These are phyloP conservation scores for Dendrocalamus latiflorus DNA, from an alignment of 202 grass and related monocot species.

Conservation along the genomic window DNA sequence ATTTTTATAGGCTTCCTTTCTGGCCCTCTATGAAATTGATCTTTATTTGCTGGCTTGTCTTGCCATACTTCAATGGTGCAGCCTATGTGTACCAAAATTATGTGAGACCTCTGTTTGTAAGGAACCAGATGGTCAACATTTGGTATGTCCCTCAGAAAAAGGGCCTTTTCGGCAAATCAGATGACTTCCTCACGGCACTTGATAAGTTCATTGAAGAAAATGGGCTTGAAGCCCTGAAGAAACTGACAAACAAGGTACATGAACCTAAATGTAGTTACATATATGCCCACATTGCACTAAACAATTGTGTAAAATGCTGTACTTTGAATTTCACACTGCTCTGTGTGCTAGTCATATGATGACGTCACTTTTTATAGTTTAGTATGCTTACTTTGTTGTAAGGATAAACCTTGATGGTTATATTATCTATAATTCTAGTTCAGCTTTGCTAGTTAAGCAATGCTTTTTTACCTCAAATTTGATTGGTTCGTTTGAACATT, in stretches of 20 bases:
- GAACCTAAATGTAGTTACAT: not conserved
- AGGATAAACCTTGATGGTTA: not conserved
- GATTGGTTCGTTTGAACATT: not conserved
- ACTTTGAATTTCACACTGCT: not conserved
- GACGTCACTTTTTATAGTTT: not conserved
- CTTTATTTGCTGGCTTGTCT: constrained; percentile 72
- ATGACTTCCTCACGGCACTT: constrained; percentile 46
- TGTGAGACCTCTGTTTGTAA: constrained; percentile 49
- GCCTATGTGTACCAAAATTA: constrained; percentile 66
- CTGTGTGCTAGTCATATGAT: not conserved
- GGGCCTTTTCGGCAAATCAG: constrained; percentile 42
- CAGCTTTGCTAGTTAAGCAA: not conserved
- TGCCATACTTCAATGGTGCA: constrained; percentile 76
- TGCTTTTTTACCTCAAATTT: not conserved
- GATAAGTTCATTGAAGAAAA: constrained; percentile 73
- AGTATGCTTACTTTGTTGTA: not conserved
- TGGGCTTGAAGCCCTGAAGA: constrained; percentile 59
- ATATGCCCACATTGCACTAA: no score
- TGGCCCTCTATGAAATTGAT: constrained; percentile 62
- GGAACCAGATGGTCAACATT: constrained; percentile 49
- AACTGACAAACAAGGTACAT: constrained; percentile 56
- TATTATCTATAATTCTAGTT: not conserved
- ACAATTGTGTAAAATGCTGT: not conserved
- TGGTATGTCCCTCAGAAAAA: constrained; percentile 60
- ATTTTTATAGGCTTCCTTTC: constrained; percentile 58